Conservation (phyloP, 2,329 filamentous ascomycete species). For the Chaetomium olivaceum region DNA sequence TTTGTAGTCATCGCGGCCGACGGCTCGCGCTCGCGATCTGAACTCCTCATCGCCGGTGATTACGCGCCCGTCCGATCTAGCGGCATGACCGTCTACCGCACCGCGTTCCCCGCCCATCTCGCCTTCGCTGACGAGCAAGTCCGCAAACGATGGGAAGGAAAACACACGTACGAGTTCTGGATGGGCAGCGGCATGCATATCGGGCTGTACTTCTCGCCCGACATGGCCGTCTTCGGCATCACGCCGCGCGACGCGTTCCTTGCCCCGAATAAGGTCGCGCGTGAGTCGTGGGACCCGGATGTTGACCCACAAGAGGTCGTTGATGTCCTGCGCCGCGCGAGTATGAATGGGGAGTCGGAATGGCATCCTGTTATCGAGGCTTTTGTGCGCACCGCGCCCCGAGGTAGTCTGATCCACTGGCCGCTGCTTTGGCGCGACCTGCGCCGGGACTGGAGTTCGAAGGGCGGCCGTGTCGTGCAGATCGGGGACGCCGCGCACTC, state of each 20-base stretch:
- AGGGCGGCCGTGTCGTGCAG: neutral
- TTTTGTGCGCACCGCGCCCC: neutral
- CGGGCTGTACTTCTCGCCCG: neutral
- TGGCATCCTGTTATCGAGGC: neutral
- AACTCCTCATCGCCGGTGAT: neutral
- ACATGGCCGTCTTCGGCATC: neutral
- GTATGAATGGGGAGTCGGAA: neutral
- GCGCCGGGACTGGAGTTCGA: neutral
- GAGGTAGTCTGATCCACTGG: neutral
- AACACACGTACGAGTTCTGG: neutral
- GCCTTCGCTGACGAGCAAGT: neutral
- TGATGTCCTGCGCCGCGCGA: neutral
- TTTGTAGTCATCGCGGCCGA: neutral
- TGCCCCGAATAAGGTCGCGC: neutral
- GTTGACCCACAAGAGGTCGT: neutral
- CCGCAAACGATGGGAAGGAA: neutral
- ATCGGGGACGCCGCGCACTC: neutral
- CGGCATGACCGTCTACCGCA: neutral
- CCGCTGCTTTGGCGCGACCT: conserved; percentile 1
- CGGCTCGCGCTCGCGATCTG: neutral
- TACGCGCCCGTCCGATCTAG: neutral
- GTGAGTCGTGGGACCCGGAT: neutral
- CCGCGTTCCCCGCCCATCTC: neutral
- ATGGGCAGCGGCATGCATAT: neutral
- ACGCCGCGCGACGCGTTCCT: neutral